Evolutionary conservation across 441 rosid genomes (phyloP).

Genomic region (Arabidopsis hybrid): DNA sequence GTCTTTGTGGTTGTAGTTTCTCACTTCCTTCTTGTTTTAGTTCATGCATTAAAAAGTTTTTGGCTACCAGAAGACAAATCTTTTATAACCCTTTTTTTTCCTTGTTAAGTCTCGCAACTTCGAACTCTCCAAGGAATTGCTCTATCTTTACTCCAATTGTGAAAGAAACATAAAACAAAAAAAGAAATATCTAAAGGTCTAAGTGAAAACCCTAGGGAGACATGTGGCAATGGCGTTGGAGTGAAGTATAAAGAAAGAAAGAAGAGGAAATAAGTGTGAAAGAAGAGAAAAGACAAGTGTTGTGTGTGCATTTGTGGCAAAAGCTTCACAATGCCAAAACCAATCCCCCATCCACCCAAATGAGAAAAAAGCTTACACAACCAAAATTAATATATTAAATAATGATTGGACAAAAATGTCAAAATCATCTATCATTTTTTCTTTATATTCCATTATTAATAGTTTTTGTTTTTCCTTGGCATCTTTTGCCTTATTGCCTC

Average conservation of each 20-base stretch:
- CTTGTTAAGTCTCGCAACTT: background rate
- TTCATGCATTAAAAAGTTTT: constrained; percentile 3
- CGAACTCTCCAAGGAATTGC: constrained; percentile 9
- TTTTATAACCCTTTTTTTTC: background rate
- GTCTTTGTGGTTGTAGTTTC: constrained; percentile 27
- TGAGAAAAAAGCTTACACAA: constrained; percentile 37
- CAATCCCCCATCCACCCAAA: constrained; percentile 42
- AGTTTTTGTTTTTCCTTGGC: constrained; percentile 37
- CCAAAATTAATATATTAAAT: constrained; percentile 26
- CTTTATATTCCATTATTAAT: constrained; percentile 8
- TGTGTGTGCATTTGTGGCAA: constrained; percentile 46
- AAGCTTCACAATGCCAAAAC: constrained; percentile 33
- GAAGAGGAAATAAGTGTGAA: constrained; percentile 40
- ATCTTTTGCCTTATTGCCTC: constrained; percentile 29
- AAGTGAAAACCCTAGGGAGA: constrained; percentile 40
- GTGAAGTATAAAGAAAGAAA: constrained; percentile 21
- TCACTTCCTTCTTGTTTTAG: constrained; percentile 12
- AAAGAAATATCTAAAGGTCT: constrained; percentile 24
- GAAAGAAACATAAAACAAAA: background rate
- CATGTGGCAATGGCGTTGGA: constrained; percentile 42
- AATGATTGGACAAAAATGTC: constrained; percentile 45
- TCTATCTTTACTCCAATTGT: constrained; percentile 5
- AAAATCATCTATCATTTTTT: constrained; percentile 31
- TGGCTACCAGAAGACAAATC: constrained; percentile 15
- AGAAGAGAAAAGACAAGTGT: constrained; percentile 42